phyloP scores from a whole-genome alignment of 306 rosid genomes.

The Fragaria vesca region DNA sequence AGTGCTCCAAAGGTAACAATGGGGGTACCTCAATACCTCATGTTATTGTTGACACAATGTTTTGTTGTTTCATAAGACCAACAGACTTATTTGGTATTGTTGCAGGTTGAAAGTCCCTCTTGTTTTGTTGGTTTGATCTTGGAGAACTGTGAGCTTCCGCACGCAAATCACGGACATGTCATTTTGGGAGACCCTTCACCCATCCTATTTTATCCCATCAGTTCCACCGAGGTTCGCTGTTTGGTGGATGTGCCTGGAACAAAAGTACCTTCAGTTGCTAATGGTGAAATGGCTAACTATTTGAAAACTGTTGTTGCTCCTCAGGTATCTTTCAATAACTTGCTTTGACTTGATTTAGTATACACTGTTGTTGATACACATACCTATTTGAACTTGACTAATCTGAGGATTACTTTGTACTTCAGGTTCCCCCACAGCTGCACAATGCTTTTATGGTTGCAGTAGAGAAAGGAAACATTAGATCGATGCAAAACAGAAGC shows the following conservation, averaged over 20 bases:
- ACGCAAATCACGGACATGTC: conserved; percentile 57
- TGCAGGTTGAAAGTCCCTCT: conserved; percentile 41
- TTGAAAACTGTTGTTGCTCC: conserved; percentile 62
- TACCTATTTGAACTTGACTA: neutral
- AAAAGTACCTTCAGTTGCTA: conserved; percentile 52
- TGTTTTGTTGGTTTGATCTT: conserved; percentile 60
- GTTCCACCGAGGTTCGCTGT: conserved; percentile 64
- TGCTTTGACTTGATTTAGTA: neutral
- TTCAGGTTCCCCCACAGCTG: conserved; percentile 31
- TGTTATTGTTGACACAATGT: no score
- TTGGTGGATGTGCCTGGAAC: conserved; percentile 67
- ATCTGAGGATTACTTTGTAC: neutral
- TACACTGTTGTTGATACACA: no score
- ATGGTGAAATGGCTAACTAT: conserved; percentile 59
- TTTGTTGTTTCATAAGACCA: neutral
- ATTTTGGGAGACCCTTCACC: conserved; percentile 67
- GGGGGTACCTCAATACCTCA: no score
- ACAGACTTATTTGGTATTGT: neutral
- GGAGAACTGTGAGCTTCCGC: conserved; percentile 59
- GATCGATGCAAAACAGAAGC: conserved; percentile 29
- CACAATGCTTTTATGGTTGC: conserved; percentile 23
- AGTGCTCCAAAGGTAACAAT: conserved; percentile 45
- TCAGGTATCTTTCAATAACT: conserved; percentile 37
- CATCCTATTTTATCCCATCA: conserved; percentile 56
- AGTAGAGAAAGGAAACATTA: conserved; percentile 21